These are phyloP conservation scores for Dendrobium nobile DNA, from an alignment of 106 monocot genomes.

Conservation along the genomic window DNA sequence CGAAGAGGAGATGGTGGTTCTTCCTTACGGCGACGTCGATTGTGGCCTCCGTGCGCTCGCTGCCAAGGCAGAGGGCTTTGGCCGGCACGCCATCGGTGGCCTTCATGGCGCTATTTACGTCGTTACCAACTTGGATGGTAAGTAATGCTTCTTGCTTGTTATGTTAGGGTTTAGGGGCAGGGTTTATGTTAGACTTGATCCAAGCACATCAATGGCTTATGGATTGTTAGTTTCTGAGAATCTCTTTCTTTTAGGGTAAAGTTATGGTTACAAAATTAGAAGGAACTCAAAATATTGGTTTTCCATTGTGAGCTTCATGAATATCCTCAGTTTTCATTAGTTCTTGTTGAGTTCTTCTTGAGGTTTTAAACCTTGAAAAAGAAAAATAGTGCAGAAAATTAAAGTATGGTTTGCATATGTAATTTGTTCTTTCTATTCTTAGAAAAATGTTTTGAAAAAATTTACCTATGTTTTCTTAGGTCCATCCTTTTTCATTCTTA, in stretches of 20 bases:
- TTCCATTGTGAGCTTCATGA: no score
- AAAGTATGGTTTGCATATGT: no score
- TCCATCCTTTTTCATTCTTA: no score
- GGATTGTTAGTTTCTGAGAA: no score
- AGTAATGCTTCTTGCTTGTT: neutral
- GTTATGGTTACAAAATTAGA: neutral
- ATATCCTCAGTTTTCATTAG: no score
- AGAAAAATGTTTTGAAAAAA: no score
- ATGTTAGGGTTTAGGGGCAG: neutral
- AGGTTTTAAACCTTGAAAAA: no score
- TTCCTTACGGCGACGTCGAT: constrained; percentile 54
- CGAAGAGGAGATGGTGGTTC: constrained; percentile 4
- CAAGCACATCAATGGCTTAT: neutral
- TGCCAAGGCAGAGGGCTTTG: constrained; percentile 82
- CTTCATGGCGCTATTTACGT: constrained; percentile 57
- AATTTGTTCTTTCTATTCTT: no score
- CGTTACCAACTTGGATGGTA: constrained; percentile 68
- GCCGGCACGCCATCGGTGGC: constrained; percentile 64
- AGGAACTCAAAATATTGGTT: neutral
- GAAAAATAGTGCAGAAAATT: no score
- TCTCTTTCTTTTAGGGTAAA: no score
- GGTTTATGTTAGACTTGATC: neutral
- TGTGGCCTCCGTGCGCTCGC: constrained; percentile 53
- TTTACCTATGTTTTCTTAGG: no score
- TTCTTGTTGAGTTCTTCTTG: no score